phyloP scores from a whole-genome alignment of 2,329 filamentous ascomycete genomes.

The Cytospora mali region DNA sequence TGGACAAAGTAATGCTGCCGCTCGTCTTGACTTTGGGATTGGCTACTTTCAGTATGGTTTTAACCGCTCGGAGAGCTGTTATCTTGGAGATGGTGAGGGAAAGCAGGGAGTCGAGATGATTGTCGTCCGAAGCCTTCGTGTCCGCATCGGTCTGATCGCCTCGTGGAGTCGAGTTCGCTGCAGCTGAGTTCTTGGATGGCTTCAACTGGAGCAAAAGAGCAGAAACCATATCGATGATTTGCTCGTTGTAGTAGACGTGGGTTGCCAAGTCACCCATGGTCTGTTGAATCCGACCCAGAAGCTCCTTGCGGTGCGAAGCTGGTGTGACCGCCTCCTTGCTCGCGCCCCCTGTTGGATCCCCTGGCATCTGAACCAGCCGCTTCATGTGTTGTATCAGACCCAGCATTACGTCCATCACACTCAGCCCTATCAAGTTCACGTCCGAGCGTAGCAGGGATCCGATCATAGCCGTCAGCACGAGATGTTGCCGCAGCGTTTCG shows the following conservation, averaged over 20 bases:
- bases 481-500: slow-evolving; percentile 71
- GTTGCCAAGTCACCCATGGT: slow-evolving; percentile 91
- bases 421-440: slow-evolving; percentile 91
- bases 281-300: slow-evolving; percentile 72
- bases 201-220: slow-evolving; percentile 79
- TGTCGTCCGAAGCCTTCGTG: slow-evolving; percentile 42
- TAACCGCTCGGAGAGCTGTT: slow-evolving; percentile 76
- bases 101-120: slow-evolving; percentile 55
- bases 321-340: slow-evolving; percentile 35
- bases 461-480: slow-evolving; percentile 76
- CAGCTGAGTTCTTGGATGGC: slow-evolving; percentile 54
- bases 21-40: slow-evolving; percentile 66
- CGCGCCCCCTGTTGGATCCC: slow-evolving; percentile 39
- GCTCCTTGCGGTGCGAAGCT: slow-evolving; percentile 59
- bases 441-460: slow-evolving; percentile 82
- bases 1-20: slow-evolving; percentile 65
- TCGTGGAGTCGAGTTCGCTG: slow-evolving; percentile 45
- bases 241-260: slow-evolving; percentile 95
- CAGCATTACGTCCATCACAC: slow-evolving; percentile 91
- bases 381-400: slow-evolving; percentile 84
- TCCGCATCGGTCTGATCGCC: slow-evolving; percentile 53
- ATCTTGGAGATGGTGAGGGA: slow-evolving; percentile 58
- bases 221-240: slow-evolving; percentile 91
- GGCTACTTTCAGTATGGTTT: slow-evolving; percentile 79
- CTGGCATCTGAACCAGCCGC: slow-evolving; percentile 69